Conservation (phyloP, 2,329 filamentous ascomycete genomes). For the Microdochium paspali region DNA sequence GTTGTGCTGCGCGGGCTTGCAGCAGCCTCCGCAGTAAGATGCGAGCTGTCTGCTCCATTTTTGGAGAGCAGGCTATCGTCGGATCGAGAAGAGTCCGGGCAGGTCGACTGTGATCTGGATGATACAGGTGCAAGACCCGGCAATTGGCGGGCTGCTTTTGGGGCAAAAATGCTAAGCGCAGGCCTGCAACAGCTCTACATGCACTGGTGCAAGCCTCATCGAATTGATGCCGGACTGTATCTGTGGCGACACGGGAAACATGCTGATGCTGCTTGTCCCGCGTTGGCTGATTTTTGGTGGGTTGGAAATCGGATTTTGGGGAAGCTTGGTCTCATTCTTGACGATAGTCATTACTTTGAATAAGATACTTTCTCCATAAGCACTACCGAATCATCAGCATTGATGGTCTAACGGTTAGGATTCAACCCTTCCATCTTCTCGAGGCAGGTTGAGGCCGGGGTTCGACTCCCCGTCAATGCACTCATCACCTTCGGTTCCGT, state of each 20-base stretch:
- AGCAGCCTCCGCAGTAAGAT: constrained; percentile 11
- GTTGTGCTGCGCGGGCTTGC: constrained; percentile 6
- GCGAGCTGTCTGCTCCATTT: constrained; percentile 9
- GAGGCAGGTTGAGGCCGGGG: constrained; percentile 1
- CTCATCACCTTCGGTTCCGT: neutral
- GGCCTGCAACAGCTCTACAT: neutral
- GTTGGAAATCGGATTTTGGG: neutral
- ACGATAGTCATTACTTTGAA: neutral
- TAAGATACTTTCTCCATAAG: neutral
- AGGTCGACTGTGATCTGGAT: no score
- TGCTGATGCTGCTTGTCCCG: no score
- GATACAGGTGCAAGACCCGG: neutral
- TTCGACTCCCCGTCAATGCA: constrained; percentile 1
- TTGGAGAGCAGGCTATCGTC: no score
- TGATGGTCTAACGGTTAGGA: constrained; percentile 2
- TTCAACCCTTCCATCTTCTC: constrained; percentile 1
- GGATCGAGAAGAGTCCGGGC: no score
- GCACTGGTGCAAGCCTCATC: neutral
- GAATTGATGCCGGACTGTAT: no score
- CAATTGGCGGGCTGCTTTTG: neutral
- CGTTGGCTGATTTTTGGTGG: no score
- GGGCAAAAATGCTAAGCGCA: no score
- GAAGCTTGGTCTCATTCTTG: neutral
- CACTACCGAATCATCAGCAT: neutral
- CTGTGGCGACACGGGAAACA: no score